These are phyloP conservation scores for Senna siamea DNA, from an alignment of 306 rosid species.

Conservation along the genomic window DNA sequence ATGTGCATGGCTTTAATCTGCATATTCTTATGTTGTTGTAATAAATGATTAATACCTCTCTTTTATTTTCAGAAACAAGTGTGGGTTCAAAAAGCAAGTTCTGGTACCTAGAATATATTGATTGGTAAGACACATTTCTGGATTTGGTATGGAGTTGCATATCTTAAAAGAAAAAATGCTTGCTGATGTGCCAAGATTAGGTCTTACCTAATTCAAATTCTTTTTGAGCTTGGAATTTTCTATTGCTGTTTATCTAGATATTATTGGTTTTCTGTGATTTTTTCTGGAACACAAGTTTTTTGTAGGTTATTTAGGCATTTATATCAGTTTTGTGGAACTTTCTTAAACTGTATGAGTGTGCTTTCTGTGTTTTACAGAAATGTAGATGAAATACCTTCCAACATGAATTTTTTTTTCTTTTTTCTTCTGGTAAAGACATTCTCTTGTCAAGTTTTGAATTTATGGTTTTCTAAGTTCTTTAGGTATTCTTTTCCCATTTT, in stretches of 20 bases:
- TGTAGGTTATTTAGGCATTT: not conserved
- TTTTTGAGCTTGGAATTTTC: not conserved
- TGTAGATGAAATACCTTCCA: slow-evolving; percentile 24
- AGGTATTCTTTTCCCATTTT: slow-evolving; percentile 4
- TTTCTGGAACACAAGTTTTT: not conserved
- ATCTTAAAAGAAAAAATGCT: slow-evolving; percentile 26
- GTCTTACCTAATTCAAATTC: slow-evolving; percentile 29
- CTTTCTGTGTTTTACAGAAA: slow-evolving; percentile 21
- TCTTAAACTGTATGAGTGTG: not conserved
- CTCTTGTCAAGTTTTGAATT: not conserved
- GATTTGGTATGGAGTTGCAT: slow-evolving; percentile 25
- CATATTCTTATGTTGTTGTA: slow-evolving; percentile 23
- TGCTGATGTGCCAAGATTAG: slow-evolving; percentile 33
- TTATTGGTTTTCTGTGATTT: not conserved
- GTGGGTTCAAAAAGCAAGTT: slow-evolving; percentile 83
- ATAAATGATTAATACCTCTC: slow-evolving; percentile 33
- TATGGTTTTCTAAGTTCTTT: slow-evolving; percentile 26
- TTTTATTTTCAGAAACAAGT: slow-evolving; percentile 71
- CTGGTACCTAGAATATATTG: slow-evolving; percentile 60
- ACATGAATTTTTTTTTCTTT: not conserved
- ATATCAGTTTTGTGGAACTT: slow-evolving; percentile 16
- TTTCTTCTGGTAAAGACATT: too few species aligned
- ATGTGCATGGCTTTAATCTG: slow-evolving; percentile 2
- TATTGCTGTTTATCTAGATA: slow-evolving; percentile 3
- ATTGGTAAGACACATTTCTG: slow-evolving; percentile 58